These are phyloP conservation scores for Pluteus cervinus DNA, from an alignment of 768 basidiomycete genomes.

Conservation along the genomic window DNA sequence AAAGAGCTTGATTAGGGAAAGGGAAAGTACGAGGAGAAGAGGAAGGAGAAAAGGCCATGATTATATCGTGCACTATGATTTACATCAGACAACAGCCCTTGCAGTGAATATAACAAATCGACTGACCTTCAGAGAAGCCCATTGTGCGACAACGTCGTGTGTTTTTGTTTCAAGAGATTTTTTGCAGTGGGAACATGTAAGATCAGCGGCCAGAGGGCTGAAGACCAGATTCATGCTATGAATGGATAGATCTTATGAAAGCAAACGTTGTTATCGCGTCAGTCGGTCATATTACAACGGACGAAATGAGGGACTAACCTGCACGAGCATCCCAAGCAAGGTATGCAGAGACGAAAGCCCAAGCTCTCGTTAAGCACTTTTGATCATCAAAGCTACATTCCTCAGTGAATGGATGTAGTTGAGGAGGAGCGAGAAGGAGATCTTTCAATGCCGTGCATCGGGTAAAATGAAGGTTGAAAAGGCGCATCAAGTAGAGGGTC, in stretches of 20 bases:
- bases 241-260: slow-evolving; percentile 40
- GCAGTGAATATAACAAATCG: neutral
- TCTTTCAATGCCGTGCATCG: slow-evolving; percentile 29
- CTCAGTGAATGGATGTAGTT: slow-evolving; percentile 15
- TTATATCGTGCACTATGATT: no score
- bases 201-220: slow-evolving; percentile 39
- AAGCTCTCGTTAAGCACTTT: slow-evolving; percentile 19
- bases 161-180: slow-evolving; percentile 37
- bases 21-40: no score
- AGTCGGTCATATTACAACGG: neutral
- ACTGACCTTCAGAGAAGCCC: slow-evolving; percentile 50
- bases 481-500: slow-evolving; percentile 28
- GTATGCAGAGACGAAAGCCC: slow-evolving; percentile 22
- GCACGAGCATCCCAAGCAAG: slow-evolving; percentile 22
- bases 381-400: slow-evolving; percentile 19
- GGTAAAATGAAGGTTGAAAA: slow-evolving; percentile 27
- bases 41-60: no score
- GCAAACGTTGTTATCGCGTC: no score
- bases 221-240: slow-evolving; percentile 42
- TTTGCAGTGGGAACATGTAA: slow-evolving; percentile 41
- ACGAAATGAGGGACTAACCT: slow-evolving; percentile 10
- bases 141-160: slow-evolving; percentile 39
- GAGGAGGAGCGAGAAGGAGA: slow-evolving; percentile 17
- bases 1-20: no score
- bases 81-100: neutral